A percentile compares a stretch with the other conserved stretches of the same genome.
Evolutionary conservation across 148 eudicot species (phyloP).

Genomic region (Vaccinium macrocarpon): DNA sequence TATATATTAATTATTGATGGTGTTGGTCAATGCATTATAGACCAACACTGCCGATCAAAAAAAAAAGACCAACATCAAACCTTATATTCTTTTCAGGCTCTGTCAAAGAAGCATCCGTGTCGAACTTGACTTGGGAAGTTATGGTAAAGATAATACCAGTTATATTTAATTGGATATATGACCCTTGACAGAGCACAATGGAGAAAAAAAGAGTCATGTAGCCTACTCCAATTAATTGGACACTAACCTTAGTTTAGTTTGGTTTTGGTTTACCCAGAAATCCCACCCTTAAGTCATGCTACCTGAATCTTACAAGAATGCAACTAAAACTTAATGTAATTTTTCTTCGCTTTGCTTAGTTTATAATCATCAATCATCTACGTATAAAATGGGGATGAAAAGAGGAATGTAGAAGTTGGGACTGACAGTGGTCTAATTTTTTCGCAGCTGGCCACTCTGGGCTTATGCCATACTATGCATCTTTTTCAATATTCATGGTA

Average conservation of each 20-base stretch:
- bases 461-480: slow-evolving; percentile 92
- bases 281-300: background rate
- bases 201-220: background rate
- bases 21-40: no score
- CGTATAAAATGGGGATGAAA: background rate
- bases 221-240: background rate
- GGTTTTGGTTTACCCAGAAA: background rate
- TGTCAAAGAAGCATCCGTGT: background rate
- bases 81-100: background rate
- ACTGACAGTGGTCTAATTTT: slow-evolving; percentile 15
- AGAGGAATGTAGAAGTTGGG: background rate
- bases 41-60: no score
- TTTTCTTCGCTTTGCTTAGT: background rate
- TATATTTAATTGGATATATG: background rate
- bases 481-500: slow-evolving; percentile 88
- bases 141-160: background rate
- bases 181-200: background rate
- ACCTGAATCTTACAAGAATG: background rate
- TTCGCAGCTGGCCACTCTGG: slow-evolving; percentile 98
- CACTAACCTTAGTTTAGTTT: background rate
- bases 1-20: no score
- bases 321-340: background rate
- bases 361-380: background rate
- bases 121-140: background rate
- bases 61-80: background rate